Conservation (phyloP, 1,139 yeast species). For the Kluyveromyces sp. region DNA sequence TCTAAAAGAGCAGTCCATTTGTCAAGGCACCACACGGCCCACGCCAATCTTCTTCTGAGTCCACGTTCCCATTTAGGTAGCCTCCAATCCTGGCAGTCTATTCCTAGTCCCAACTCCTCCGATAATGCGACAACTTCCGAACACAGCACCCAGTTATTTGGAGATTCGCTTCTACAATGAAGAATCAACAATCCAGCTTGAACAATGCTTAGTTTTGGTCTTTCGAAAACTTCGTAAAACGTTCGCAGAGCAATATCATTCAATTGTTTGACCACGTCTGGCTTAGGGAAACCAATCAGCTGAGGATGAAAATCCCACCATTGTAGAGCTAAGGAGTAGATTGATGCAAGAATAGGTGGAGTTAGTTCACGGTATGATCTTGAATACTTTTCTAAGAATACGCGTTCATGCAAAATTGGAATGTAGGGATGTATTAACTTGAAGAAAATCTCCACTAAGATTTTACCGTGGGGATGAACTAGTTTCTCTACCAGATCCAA, state of each 20-base stretch:
- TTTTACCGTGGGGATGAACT: constrained; percentile 72
- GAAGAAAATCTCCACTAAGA: constrained; percentile 62
- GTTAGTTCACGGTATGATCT: constrained; percentile 72
- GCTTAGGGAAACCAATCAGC: constrained; percentile 54
- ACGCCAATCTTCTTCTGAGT: constrained; percentile 71
- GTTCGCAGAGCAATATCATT: constrained; percentile 52
- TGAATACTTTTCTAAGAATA: constrained; percentile 67
- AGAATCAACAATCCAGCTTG: constrained; percentile 67
- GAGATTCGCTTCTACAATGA: constrained; percentile 51
- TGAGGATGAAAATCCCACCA: constrained; percentile 84
- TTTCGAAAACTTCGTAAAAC: constrained; percentile 52
- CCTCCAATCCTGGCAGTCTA: constrained; percentile 82
- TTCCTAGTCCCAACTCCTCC: constrained; percentile 79
- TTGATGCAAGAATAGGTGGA: constrained; percentile 71
- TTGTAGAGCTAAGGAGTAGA: constrained; percentile 65
- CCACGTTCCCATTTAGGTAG: constrained; percentile 92
- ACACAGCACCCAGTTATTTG: constrained; percentile 71
- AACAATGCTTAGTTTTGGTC: constrained; percentile 74
- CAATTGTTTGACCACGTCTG: constrained; percentile 51
- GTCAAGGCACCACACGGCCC: constrained; percentile 90
- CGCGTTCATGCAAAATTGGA: constrained; percentile 71
- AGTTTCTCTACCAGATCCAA: constrained; percentile 66
- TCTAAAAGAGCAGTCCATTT: constrained; percentile 79
- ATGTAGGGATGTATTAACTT: constrained; percentile 72
- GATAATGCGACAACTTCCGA: constrained; percentile 82